Evolutionary conservation across 257 asterid genomes (phyloP), one percentile per base, ranked within the genome.

Genomic region (Penstemon davidsonii): DNA sequence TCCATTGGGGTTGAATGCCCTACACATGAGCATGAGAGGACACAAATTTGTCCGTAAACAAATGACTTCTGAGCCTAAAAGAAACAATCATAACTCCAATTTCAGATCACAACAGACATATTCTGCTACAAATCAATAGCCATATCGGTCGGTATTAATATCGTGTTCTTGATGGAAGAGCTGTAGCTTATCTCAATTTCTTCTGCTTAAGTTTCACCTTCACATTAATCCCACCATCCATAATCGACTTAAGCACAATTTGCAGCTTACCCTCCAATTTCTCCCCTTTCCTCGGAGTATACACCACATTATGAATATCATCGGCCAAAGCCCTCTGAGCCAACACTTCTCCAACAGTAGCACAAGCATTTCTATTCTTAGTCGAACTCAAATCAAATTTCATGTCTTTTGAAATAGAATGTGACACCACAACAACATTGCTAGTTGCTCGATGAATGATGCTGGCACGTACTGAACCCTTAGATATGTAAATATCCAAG

Each of bases 321-420:
- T 91, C 97, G 7, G 75, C 93, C 85, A 88, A 70, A 5, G 96
- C 91, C 56, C 89, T 88, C 70, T 74, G 1, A 25, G 33, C 33
- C 33, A 25, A 25, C 33, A 25, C 33, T 25, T 25, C 33, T 25
- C 33, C 33, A 25, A 25, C 33, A 25, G 33, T 2, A 25, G 33
- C 33, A 25, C 33, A 25, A 25, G 33, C 33, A 25, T 11, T 70
- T 73, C 76, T 79, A 71, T 77, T 91, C 91, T 81, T 91, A 4
- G 90, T 80, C 36, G 97, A 91, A 2, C 83, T 77, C 62, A 88
- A 65, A 59, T 85, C 95, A 66, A 79, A 86, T 69, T 88, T 91
- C 93, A 88, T 80, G 72, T 88, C 97, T 82, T 91, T 86, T 11
- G 96, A 91, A 55, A 88, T 91, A 5, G 96, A 88, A 72, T 91